Base-by-base conservation (phyloP, 345 rosid species). In the Chamaenerion angustifolium region DNA sequence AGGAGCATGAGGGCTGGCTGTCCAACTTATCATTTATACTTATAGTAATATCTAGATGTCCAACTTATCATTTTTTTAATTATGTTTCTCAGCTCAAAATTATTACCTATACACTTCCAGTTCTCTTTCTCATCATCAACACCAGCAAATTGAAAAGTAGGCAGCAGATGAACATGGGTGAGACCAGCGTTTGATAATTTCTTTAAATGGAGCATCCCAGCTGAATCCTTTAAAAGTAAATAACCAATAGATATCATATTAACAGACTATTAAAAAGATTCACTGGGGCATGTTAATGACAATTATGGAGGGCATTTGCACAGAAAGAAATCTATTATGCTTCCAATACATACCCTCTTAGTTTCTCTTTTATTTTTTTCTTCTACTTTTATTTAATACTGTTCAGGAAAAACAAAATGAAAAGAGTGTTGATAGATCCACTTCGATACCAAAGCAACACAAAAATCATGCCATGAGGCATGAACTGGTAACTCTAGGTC, bases 91-190 rank as follows among this genome's bases (percentile, higher is more conserved):
- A 31, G 19, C 19, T 10, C 48, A 40, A 56, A 48, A 57, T 25
- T 27, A 72, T 63, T 77, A 85, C 97, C 97, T 40, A 77, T 72
- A 59, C 31, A 54, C 80, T 79, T 79, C 97, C 97, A 89, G 1
- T 83, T 85, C 70, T 79, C 76, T 64, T 79, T 89, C 65, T 71
- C 74, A 43, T 85, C 97, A 49, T 77, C 88, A 65, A 89, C 90
- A 57, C 68, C 90, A 58, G 74, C 94, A 66, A 89, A 89, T 59
- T 89, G 97, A 69, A 70, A 85, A 64, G 83, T 66, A 12, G 97
- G 97, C 64, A 89, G 79, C 67, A 85, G 72, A 66, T 89, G 97
- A 57, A 89, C 64, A 62, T 89, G 97, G 67, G 82, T 81, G 57
- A 90, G 65, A 57, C 98, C 98, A 67, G 98, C 94, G 64, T 70